Base-by-base conservation (phyloP, 345 rosid genomes). In the Pistacia vera region DNA sequence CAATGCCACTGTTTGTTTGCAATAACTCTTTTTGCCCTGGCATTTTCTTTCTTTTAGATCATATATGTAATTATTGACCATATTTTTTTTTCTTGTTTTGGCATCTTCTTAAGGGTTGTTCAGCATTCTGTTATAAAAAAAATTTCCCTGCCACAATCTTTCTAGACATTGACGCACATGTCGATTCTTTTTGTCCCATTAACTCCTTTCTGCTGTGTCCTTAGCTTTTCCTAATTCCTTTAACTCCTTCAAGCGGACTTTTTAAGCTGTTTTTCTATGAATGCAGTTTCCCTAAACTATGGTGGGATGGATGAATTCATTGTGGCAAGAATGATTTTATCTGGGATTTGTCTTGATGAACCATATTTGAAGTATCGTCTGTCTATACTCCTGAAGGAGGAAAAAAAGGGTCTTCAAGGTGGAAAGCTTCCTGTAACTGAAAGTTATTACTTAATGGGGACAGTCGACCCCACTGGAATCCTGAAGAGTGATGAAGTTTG, bases 391-490 rank as follows among this genome's bases (percentile, higher is more conserved):
- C 56, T 83, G 75, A 85, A 67, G 5, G 76, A 70, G 20, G 97
- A 87, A 68, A 93, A 74, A 74, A 90, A 83, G 44, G 75, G 76
- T 78, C 90, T 95, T 35, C 80, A 57, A 68, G 86, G 57, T 55
- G 98, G 95, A 64, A 93, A 14, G 72, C 86, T 95, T 72, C 94
- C 86, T 10, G 70, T 93, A 10, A 48, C 88, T 0, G 97, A 95
- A 41, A 89, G 93, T 28, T 90, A 85, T 76, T 89, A 95, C 84
- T 79, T 95, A 14, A 91, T 95, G 97, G 98, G 97, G 36, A 95
- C 95, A 14, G 88, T 80, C 25, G 95, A 95, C 81, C 98, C 98
- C 63, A 89, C 97, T 0, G 90, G 89, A 72, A 71, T 52, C 73
- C 83, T 95, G 18, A 81, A 86, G 83, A 72, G 80, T 14, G 82